Conservation (phyloP, 2,329 filamentous ascomycete species). For the Ilyonectria mors-panacis region DNA sequence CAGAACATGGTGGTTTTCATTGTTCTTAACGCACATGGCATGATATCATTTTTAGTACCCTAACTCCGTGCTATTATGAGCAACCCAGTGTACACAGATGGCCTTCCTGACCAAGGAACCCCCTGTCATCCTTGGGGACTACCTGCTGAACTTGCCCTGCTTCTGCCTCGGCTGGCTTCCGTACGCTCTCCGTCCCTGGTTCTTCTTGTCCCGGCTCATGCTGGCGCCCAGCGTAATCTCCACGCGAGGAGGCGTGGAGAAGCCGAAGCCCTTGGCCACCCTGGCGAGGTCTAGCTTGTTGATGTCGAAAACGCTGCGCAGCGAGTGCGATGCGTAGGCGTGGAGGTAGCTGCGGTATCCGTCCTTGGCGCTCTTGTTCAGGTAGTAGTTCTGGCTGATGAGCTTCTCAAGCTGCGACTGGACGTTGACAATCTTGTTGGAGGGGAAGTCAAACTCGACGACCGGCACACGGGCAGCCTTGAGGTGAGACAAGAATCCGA, state of each 20-base stretch:
- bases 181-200: conserved; percentile 76
- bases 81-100: conserved; percentile 41
- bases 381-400: conserved; percentile 95
- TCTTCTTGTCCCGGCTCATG: conserved; percentile 78
- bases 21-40: conserved; percentile 39
- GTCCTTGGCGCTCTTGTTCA: conserved; percentile 87
- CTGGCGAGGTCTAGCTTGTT: conserved; percentile 87
- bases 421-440: conserved; percentile 91
- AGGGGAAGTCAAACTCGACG: conserved; percentile 95
- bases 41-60: conserved; percentile 50
- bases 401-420: conserved; percentile 94
- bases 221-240: conserved; percentile 88
- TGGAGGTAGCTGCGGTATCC: conserved; percentile 93
- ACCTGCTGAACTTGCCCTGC: conserved; percentile 45
- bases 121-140: conserved; percentile 24
- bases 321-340: conserved; percentile 85
- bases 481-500: conserved; percentile 92
- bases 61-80: conserved; percentile 50
- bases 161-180: conserved; percentile 82
- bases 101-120: conserved; percentile 34
- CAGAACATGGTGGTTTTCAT: conserved; percentile 28
- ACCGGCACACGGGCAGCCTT: conserved; percentile 94
- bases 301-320: conserved; percentile 78
- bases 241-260: conserved; percentile 83
- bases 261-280: conserved; percentile 88